Conservation (phyloP, 2,329 filamentous ascomycete species). For the Pseudopyrenochaeta lycopersici region DNA sequence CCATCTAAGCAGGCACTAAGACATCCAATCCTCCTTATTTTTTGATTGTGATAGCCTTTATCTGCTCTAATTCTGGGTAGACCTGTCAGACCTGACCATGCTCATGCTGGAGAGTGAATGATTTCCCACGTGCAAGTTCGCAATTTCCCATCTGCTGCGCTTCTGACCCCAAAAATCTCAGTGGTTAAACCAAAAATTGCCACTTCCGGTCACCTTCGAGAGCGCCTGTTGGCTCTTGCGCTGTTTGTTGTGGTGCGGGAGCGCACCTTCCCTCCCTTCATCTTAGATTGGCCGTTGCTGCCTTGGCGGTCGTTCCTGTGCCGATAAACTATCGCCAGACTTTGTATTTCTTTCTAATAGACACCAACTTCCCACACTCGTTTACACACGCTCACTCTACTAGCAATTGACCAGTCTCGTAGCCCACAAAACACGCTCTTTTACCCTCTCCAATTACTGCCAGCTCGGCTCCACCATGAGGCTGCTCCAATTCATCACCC, state of each 20-base stretch:
- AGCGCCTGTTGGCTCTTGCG: background rate
- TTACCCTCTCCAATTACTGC: constrained; percentile 21
- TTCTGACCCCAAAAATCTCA: background rate
- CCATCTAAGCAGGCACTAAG: background rate
- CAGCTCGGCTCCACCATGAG: constrained; percentile 36
- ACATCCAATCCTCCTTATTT: background rate
- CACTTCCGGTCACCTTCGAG: background rate
- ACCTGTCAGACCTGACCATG: constrained; percentile 1
- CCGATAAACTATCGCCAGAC: constrained; percentile 16
- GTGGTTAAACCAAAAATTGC: constrained; percentile 8
- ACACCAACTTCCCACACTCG: constrained; percentile 36
- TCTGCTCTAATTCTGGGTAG: background rate
- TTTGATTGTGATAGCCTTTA: background rate
- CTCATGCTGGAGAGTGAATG: constrained; percentile 16
- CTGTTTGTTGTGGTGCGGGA: constrained; percentile 26
- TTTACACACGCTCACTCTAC: constrained; percentile 23
- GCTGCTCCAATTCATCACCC: constrained; percentile 29
- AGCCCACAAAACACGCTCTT: constrained; percentile 27
- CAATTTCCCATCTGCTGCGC: constrained; percentile 1
- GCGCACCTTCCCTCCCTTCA: constrained; percentile 23
- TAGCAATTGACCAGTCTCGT: constrained; percentile 23
- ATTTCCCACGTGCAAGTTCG: constrained; percentile 17
- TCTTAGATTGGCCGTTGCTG: constrained; percentile 12
- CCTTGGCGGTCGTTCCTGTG: constrained; percentile 28
- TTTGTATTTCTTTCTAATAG: constrained; percentile 13